Base-by-base conservation (phyloP, 208 protist species). In the Acanthamoeba quina region DNA sequence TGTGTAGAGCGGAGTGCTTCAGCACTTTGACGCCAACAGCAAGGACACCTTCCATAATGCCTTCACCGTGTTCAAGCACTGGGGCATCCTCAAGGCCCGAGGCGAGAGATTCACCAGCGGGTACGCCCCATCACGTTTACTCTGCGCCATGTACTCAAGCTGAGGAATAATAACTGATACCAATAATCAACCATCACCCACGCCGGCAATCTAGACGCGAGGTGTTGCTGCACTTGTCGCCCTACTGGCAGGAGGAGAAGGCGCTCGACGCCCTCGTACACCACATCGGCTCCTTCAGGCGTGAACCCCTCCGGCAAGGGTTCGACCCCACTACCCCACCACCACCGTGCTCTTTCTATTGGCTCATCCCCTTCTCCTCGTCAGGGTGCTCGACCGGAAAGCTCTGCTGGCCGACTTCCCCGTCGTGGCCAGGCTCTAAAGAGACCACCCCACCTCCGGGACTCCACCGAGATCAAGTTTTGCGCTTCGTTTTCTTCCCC, bases 1-100 rank as follows among this genome's bases (percentile, higher is more conserved):
- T 34, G 26, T 68, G 21, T 47, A 91, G 89, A 66, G 29, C 49
- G 89, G 89, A 11, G 24, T 82, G 68, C 68, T 93, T 26, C 89
- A 93, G 44, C 70, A 83, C 54, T 93, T 83, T 47, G 89, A 93
- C 24, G 70, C 68, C 37, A 93, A 82, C 89, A 93, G 70, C 70
- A 93, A 83, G 66, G 89, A 93, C 34, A 82, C 70, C 19, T 68
- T 93, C 68, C 44, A 83, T 0, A 93, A 93, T 34, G 89, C 89
- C 24, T 60, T 93, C 11, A 83, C 49, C 47, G 89, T 93, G 37
- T 93, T 93, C 89, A 56, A 83, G 47, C 68, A 82, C 24, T 93
- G 89, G 89, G 56, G 49, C 19, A 62, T 93, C 24, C 44, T 93
- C 24, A n/a, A 60, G 31, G n/a, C 58, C 3, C 56, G 64, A 19